Percentiles rank a stretch among this genome's conserved stretches.
Conservation (phyloP, 805 yeast species). For the Wickerhamiella brachini region DNA sequence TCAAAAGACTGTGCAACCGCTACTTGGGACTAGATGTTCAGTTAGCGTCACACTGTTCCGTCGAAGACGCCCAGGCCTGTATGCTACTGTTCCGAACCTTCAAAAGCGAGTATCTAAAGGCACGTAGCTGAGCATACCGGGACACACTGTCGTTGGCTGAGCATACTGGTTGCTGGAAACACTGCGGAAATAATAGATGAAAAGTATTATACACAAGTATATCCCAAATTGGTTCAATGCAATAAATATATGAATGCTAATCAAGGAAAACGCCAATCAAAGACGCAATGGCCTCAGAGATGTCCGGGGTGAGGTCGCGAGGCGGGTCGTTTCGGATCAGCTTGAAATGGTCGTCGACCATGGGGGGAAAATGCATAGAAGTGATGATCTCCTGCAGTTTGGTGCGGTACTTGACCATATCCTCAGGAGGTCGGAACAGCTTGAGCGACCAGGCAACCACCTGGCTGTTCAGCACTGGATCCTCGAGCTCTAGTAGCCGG, state of each 20-base stretch:
- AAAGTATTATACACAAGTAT: not conserved
- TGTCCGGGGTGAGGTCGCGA: not conserved
- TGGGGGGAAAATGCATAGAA: not conserved
- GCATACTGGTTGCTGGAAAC: not conserved
- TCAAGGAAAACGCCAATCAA: not conserved
- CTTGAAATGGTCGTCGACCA: not conserved
- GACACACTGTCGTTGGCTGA: not conserved
- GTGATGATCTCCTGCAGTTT: not conserved
- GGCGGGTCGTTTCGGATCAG: not conserved
- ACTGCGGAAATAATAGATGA: not conserved
- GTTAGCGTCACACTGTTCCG: slow-evolving; percentile 65
- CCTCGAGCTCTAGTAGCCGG: slow-evolving; percentile 4
- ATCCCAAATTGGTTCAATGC: not conserved
- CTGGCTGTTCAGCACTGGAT: not conserved
- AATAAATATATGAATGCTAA: not conserved
- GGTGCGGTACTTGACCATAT: not conserved
- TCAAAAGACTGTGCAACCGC: slow-evolving; percentile 50
- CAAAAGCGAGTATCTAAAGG: not conserved
- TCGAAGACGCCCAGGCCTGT: slow-evolving; percentile 81
- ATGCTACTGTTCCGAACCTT: slow-evolving; percentile 44
- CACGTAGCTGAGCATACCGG: not conserved
- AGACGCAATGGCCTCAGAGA: not conserved
- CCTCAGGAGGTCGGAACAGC: not conserved
- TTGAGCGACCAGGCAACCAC: slow-evolving; percentile 4
- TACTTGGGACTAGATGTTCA: slow-evolving; percentile 52